Evolutionary conservation across 2,329 filamentous ascomycete genomes (phyloP).

Genomic region (Talaromyces amestolkiae): DNA sequence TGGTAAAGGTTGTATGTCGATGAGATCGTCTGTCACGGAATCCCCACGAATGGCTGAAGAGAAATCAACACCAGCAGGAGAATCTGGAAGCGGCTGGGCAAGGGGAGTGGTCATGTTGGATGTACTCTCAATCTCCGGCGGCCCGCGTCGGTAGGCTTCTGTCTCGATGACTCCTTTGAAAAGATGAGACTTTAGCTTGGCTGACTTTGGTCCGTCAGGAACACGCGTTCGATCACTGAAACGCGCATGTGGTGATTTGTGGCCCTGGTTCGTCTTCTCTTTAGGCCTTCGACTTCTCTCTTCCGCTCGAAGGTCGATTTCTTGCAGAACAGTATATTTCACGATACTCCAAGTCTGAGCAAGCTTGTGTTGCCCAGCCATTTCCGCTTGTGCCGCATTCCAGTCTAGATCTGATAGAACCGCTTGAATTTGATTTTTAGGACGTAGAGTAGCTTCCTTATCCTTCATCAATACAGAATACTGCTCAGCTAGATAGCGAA

Average conservation of each 20-base stretch:
- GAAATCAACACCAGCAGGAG: constrained; percentile 32
- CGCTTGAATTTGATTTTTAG: constrained; percentile 29
- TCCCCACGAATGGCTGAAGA: constrained; percentile 27
- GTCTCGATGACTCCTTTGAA: constrained; percentile 45
- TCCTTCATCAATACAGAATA: constrained; percentile 42
- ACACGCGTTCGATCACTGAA: constrained; percentile 28
- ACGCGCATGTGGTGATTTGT: constrained; percentile 33
- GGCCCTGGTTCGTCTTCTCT: constrained; percentile 24
- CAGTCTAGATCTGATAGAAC: constrained; percentile 49
- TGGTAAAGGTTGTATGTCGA: constrained; percentile 43
- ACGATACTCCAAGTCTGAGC: constrained; percentile 61
- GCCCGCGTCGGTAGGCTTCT: constrained; percentile 31
- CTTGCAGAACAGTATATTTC: constrained; percentile 50
- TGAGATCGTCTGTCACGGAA: constrained; percentile 35
- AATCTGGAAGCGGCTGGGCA: constrained; percentile 48
- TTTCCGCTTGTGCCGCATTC: constrained; percentile 55
- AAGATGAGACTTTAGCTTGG: constrained; percentile 42
- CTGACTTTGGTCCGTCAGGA: constrained; percentile 33
- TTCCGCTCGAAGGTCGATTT: constrained; percentile 45
- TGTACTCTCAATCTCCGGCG: constrained; percentile 47
- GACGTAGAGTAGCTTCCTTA: constrained; percentile 24
- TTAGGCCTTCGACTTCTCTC: constrained; percentile 28
- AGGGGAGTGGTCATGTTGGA: constrained; percentile 58
- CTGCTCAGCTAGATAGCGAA: constrained; percentile 43
- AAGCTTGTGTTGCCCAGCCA: constrained; percentile 49